Percentiles rank a stretch among this genome's conserved stretches.
These are phyloP conservation scores for Tardiomyces blankii DNA, from an alignment of 1,139 yeast species.

Conservation along the genomic window DNA sequence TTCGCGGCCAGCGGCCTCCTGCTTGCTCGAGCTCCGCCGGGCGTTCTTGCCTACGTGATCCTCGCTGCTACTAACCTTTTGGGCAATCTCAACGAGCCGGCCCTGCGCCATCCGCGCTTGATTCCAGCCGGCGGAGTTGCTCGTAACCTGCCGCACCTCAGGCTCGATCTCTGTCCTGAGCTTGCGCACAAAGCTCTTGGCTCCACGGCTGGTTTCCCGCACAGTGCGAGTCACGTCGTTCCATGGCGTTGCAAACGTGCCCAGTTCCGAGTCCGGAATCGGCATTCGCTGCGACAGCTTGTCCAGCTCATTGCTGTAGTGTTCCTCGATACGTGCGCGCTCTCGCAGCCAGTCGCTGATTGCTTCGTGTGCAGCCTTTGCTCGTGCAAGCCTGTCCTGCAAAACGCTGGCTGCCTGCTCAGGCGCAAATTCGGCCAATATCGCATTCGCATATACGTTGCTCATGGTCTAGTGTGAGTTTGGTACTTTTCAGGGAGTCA, in stretches of 20 bases:
- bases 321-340: conserved; percentile 24
- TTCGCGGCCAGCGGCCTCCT: conserved; percentile 16
- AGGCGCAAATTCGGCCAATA: conserved; percentile 12
- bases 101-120: conserved; percentile 21
- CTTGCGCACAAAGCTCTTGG: conserved; percentile 20
- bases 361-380: conserved; percentile 20
- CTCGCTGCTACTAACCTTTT: conserved; percentile 8
- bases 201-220: conserved; percentile 21
- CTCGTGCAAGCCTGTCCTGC: conserved; percentile 22
- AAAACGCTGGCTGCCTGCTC: conserved; percentile 21
- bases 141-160: conserved; percentile 19
- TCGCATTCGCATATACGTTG: not conserved
- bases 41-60: conserved; percentile 3
- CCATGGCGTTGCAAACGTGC: conserved; percentile 27
- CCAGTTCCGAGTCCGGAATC: conserved; percentile 17
- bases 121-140: conserved; percentile 17
- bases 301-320: conserved; percentile 26
- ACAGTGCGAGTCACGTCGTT: conserved; percentile 17
- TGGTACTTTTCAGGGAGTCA: too few species aligned
- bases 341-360: conserved; percentile 29
- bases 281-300: conserved; percentile 17
- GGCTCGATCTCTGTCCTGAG: conserved; percentile 23
- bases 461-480: not conserved
- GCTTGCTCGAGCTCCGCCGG: conserved; percentile 11
- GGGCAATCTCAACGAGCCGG: conserved; percentile 18